Base-by-base conservation (phyloP, 805 yeast genomes). In the Candida montana region DNA sequence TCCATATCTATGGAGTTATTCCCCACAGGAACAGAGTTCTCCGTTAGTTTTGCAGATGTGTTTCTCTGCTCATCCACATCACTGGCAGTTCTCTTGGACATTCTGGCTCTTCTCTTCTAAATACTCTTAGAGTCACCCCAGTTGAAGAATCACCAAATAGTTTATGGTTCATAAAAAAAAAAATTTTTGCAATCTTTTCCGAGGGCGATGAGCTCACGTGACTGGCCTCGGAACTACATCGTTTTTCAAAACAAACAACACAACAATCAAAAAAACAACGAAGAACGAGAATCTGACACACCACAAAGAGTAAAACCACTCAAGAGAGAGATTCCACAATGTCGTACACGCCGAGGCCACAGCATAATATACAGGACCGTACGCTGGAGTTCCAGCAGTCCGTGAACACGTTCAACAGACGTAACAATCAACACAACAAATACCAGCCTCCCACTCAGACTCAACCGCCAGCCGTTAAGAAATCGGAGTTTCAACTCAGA, bases 361-460 rank as follows among this genome's bases (percentile, higher is more conserved):
- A 23, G 17, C 39, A 53, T 54, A 56, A 63, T 41, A 63, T 70
- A 37, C 91, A 84, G 58, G 95, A 91, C 64, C 72, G 99, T 51
- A 91, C 98, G 8, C 72, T 77, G 47, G 98, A 91, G 70, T 91
- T 91, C 68, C 91, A 89, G 52, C 90, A 89, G 57, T 88, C 96
- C 58, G 96, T 91, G 24, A 65, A 79, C 35, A 77, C 90, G 3
- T 81, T 82, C 61, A 80, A 81, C 57, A 48, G 36, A 55, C 42
- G 48, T 48, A 45, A 43, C 47, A 45, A 15, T 36, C 31, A 21
- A 29, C 30, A 27, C 42, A 39, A 31, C 44, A 41, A 30, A 35
- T 37, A 45, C 50, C 47, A 44, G 45, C 54, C 46, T 31, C 43
- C 40, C n/a, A 50, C 45, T 41, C 54, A 49, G 41, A 50, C 46